Conservation (phyloP, 495 filamentous ascomycete genomes). For the Hypoxylon fragiforme region DNA sequence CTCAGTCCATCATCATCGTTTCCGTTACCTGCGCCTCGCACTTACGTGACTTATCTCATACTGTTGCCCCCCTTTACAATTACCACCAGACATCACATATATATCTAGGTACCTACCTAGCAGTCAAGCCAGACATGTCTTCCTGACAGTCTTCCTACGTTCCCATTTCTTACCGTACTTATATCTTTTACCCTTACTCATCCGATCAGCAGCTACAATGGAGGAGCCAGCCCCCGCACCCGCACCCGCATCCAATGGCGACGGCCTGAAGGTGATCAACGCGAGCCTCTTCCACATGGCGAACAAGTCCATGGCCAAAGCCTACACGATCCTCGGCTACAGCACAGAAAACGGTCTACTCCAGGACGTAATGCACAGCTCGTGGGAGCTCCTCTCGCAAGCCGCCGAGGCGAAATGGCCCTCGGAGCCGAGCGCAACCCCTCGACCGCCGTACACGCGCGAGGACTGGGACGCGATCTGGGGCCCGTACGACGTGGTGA, state of each 20-base stretch:
- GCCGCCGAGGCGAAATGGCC: slow-evolving; percentile 34
- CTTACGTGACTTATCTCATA: no score
- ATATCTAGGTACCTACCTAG: no score
- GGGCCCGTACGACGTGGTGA: slow-evolving; percentile 44
- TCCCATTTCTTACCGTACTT: no score
- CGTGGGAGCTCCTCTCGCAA: slow-evolving; percentile 16
- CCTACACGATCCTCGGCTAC: slow-evolving; percentile 26
- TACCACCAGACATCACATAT: no score
- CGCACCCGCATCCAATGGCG: background rate
- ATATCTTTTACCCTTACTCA: background rate
- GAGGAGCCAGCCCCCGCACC: no score
- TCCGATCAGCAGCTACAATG: no score
- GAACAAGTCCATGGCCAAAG: slow-evolving; percentile 20
- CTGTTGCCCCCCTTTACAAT: no score
- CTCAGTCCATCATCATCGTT: background rate
- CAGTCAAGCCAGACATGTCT: no score
- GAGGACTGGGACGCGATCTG: slow-evolving; percentile 48
- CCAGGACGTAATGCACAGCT: background rate
- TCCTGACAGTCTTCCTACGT: no score
- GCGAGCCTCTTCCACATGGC: slow-evolving; percentile 21
- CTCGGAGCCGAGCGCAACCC: background rate
- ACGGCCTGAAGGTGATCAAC: background rate
- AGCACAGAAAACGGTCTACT: slow-evolving; percentile 20
- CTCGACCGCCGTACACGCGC: slow-evolving; percentile 5
- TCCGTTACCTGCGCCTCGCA: background rate